Evolutionary conservation across 1,284 basidiomycete genomes (phyloP).

Genomic region (Anthracocystis walkeri): DNA sequence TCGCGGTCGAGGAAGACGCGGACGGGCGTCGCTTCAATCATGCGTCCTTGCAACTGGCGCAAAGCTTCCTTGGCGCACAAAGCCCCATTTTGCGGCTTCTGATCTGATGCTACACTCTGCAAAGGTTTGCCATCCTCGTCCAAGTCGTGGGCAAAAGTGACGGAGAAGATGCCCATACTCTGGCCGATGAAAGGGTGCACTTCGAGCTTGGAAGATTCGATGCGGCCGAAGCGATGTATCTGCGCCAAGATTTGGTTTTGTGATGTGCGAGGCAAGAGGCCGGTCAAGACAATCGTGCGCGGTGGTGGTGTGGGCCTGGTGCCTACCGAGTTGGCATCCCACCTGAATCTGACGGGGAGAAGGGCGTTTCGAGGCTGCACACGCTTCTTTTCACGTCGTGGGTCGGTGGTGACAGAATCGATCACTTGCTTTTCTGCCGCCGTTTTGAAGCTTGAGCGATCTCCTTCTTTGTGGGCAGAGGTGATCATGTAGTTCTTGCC

Average conservation of each 20-base stretch:
- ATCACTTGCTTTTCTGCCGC: constrained; percentile 25
- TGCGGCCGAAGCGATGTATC: constrained; percentile 78
- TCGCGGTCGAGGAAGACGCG: constrained; percentile 35
- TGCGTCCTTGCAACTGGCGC: constrained; percentile 27
- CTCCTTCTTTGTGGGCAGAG: constrained; percentile 15
- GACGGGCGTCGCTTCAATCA: constrained; percentile 26
- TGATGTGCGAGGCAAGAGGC: constrained; percentile 80
- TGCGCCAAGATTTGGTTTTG: constrained; percentile 77
- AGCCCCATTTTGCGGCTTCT: constrained; percentile 43
- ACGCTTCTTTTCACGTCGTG: constrained; percentile 13
- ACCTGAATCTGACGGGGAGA: constrained; percentile 72
- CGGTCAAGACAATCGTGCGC: constrained; percentile 78
- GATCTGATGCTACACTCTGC: constrained; percentile 1
- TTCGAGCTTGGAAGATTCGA: constrained; percentile 82
- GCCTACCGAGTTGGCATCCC: constrained; percentile 81
- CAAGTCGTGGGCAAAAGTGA: constrained; percentile 75
- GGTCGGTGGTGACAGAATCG: constrained; percentile 19
- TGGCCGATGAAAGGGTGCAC: constrained; percentile 83
- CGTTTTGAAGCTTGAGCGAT: constrained; percentile 6
- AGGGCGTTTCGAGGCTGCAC: constrained; percentile 18
- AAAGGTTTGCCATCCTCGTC: constrained; percentile 44
- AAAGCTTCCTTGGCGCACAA: constrained; percentile 45
- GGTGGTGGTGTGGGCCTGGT: constrained; percentile 78
- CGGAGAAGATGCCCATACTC: constrained; percentile 83
- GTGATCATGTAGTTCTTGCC: constrained; percentile 25